These are phyloP conservation scores for Arachis stenosperma DNA, from an alignment of 306 rosid genomes.

Conservation along the genomic window DNA sequence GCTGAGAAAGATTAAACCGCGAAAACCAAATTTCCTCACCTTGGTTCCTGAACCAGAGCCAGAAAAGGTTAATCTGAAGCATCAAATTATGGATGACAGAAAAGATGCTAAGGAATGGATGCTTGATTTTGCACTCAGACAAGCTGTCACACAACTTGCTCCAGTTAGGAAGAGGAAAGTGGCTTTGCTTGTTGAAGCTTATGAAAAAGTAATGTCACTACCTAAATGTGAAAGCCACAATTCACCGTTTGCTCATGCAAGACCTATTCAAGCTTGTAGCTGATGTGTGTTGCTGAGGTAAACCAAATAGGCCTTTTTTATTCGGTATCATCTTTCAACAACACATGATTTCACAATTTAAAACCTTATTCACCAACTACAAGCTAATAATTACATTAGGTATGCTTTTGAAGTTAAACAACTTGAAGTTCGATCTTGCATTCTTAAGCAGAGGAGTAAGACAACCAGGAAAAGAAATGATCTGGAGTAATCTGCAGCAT, in stretches of 20 bases:
- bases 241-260: conserved; percentile 49
- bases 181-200: conserved; percentile 88
- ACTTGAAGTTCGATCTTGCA: conserved; percentile 2
- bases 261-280: conserved; percentile 75
- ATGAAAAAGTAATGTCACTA: conserved; percentile 69
- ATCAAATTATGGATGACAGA: conserved; percentile 69
- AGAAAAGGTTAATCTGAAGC: conserved; percentile 74
- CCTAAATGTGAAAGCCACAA: conserved; percentile 55
- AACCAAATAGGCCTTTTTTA: background rate
- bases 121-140: conserved; percentile 78
- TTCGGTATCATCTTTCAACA: background rate
- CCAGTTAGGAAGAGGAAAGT: conserved; percentile 83
- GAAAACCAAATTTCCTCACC: conserved; percentile 70
- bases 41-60: conserved; percentile 56
- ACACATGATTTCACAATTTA: background rate
- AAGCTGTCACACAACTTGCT: conserved; percentile 69
- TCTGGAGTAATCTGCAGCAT: conserved; percentile 30
- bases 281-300: conserved; percentile 41
- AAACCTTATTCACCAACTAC: background rate
- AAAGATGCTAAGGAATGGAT: conserved; percentile 88
- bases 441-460: conserved; percentile 13
- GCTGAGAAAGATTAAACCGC: conserved; percentile 55
- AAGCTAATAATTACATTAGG: background rate
- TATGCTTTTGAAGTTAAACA: background rate
- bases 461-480: conserved; percentile 9